Percentiles rank a stretch among this genome's conserved stretches.
Evolutionary conservation across 768 basidiomycete species (phyloP).

Genomic region (Sporobolomyces pararoseus): DNA sequence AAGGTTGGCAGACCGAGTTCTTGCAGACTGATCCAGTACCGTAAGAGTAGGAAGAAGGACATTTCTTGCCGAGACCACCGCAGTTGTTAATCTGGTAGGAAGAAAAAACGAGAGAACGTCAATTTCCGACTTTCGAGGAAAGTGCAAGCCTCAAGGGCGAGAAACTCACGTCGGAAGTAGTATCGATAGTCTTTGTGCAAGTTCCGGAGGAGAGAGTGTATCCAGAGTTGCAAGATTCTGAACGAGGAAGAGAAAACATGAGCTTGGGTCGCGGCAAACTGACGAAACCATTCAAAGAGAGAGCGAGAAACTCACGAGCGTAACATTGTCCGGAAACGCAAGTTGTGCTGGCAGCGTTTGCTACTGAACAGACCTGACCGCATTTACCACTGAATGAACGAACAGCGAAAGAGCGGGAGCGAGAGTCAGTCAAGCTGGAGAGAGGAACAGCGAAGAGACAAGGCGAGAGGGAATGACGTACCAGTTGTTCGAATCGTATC

Average conservation of each 20-base stretch:
- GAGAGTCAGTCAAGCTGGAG: neutral
- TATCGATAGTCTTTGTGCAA: conserved; percentile 30
- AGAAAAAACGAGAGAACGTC: neutral
- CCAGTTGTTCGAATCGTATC: conserved; percentile 27
- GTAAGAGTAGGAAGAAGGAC: conserved; percentile 28
- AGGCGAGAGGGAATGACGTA: neutral
- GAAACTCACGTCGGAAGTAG: conserved; percentile 29
- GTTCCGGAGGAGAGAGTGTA: conserved; percentile 29
- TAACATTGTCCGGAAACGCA: conserved; percentile 28
- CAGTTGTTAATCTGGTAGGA: conserved; percentile 29
- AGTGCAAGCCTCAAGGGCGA: too few species aligned
- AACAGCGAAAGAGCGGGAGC: neutral
- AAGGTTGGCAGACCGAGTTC: conserved; percentile 23
- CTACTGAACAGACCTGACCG: conserved; percentile 25
- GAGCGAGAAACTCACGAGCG: neutral
- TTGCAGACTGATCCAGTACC: conserved; percentile 26
- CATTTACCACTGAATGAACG: conserved; percentile 28
- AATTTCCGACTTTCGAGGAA: too few species aligned
- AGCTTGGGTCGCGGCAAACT: conserved; percentile 6
- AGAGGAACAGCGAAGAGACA: too few species aligned
- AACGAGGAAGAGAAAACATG: neutral
- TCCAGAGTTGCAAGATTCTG: conserved; percentile 20
- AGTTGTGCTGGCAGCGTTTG: neutral
- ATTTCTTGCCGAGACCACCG: conserved; percentile 22
- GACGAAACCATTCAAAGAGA: too few species aligned